Base-by-base conservation (phyloP, 805 yeast species). In the Clavispora fructus region DNA sequence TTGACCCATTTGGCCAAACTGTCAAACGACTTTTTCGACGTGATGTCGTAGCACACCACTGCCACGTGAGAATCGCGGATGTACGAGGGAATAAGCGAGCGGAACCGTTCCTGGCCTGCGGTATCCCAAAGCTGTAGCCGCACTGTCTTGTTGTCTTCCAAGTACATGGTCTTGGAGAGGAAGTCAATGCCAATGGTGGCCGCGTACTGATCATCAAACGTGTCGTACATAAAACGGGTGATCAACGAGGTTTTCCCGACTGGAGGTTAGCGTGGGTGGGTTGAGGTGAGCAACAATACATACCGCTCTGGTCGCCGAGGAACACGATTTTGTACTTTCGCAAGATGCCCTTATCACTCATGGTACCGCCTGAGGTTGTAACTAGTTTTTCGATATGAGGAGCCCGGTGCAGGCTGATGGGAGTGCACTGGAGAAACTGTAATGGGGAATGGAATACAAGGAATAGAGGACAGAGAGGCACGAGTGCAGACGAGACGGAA, bases 121-220 rank as follows among this genome's bases (percentile, higher is more conserved):
- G 99, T 92, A 63, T 92, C 99, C 99, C 99, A 94, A 48, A 94
- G 71, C 69, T 94, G 99, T 52, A 94, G 75, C 58, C 99, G 78
- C 35, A 94, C 87, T 3, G 99, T 94, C 55, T 92, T 69, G 52
- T 70, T 90, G 65, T 94, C 98, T 55, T 95, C 97, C 42, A 94
- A 73, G 64, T 94, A 94, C 65, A 62, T 61, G n/a, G 59, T 60
- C 61, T 87, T 92, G 35, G 95, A 87, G 54, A 94, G 77, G 61
- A 94, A 94, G 64, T 94, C 98, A 51, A 94, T 94, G 25, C 99
- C 99, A 45, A 94, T 90, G 0, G 99, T 92, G 14, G 99, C 98
- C 0, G 89, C 89, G 63, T 94, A 94, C 62, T 91, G 96, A 33
- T 94, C 92, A 65, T 92, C 97, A 65, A 92, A 92, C 16, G 96